Percentiles rank a stretch among this genome's conserved stretches.
These are phyloP conservation scores for Aureobasidium pullulans DNA, from an alignment of 2,329 filamentous ascomycete genomes.

Conservation along the genomic window DNA sequence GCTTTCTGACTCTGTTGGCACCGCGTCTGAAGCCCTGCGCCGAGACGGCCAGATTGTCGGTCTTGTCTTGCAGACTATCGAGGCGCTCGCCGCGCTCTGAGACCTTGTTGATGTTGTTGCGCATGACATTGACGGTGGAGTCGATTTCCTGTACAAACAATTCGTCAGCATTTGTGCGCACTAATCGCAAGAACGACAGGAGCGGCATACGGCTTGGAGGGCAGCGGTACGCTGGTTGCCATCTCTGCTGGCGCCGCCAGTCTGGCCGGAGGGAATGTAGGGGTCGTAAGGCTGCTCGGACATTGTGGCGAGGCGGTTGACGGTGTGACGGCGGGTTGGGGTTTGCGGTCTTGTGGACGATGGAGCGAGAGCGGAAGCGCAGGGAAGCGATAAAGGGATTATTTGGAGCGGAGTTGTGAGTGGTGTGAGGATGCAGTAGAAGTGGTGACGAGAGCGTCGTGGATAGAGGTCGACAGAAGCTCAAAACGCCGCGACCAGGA, in stretches of 20 bases:
- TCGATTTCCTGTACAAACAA: conserved; percentile 73
- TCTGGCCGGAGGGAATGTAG: conserved; percentile 62
- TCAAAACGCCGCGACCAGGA: conserved; percentile 1
- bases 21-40: conserved; percentile 94
- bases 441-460: neutral
- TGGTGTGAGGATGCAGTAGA: neutral
- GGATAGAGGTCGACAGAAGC: conserved; percentile 4
- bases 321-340: neutral
- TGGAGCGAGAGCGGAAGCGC: conserved; percentile 4
- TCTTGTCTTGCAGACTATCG: conserved; percentile 87
- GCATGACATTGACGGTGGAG: conserved; percentile 90
- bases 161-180: neutral
- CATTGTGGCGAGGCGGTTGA: conserved; percentile 35
- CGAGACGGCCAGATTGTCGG: conserved; percentile 82
- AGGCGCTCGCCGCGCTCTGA: conserved; percentile 86
- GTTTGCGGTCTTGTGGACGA: neutral
- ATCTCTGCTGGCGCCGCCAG: conserved; percentile 39
- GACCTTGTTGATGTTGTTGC: conserved; percentile 95
- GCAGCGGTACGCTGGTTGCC: conserved; percentile 62
- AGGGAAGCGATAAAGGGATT: neutral
- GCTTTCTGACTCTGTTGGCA: conserved; percentile 83
- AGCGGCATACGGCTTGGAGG: conserved; percentile 72
- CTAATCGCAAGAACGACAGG: neutral
- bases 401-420: neutral
- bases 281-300: conserved; percentile 72